These are phyloP conservation scores for Gynostemma pentaphyllum DNA, from an alignment of 306 rosid genomes.

Conservation along the genomic window DNA sequence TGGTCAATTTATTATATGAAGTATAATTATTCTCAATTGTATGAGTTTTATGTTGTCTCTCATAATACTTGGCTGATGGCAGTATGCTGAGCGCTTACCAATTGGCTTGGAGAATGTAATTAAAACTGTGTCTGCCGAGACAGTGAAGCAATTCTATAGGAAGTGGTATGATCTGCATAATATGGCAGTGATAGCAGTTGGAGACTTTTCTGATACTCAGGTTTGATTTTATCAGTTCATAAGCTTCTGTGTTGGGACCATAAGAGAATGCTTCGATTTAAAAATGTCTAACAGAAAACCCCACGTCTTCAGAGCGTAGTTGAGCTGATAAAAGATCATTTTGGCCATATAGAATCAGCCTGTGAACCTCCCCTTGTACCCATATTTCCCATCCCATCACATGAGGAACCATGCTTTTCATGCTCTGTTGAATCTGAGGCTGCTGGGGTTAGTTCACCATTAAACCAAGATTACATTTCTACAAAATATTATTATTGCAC, in stretches of 20 bases:
- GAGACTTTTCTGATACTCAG: conserved; percentile 86
- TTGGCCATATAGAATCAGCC: conserved; percentile 58
- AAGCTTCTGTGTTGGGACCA: conserved; percentile 12
- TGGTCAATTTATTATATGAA: not conserved
- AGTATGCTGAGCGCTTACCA: conserved; percentile 92
- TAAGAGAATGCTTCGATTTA: conserved; percentile 6
- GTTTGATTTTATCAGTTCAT: conserved; percentile 29
- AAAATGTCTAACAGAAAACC: conserved; percentile 7
- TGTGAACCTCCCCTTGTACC: conserved; percentile 56
- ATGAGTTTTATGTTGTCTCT: conserved; percentile 4
- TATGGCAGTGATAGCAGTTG: conserved; percentile 96
- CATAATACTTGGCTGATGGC: conserved; percentile 24
- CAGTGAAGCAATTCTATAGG: conserved; percentile 69
- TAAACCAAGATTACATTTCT: conserved; percentile 7
- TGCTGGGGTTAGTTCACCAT: conserved; percentile 74
- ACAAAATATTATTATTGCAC: conserved; percentile 6
- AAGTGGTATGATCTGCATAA: conserved; percentile 89
- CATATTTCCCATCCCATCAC: conserved; percentile 60
- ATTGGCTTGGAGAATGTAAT: conserved; percentile 87
- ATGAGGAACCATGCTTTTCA: conserved; percentile 75
- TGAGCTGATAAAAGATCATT: conserved; percentile 74
- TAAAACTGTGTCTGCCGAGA: conserved; percentile 63
- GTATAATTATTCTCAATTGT: not conserved
- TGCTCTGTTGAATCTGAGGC: conserved; percentile 95
- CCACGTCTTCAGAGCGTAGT: conserved; percentile 45